Percentiles rank a stretch among this genome's conserved stretches.
Evolutionary conservation across 208 protist species (phyloP).

Genomic region (Phytomonas serpens): DNA sequence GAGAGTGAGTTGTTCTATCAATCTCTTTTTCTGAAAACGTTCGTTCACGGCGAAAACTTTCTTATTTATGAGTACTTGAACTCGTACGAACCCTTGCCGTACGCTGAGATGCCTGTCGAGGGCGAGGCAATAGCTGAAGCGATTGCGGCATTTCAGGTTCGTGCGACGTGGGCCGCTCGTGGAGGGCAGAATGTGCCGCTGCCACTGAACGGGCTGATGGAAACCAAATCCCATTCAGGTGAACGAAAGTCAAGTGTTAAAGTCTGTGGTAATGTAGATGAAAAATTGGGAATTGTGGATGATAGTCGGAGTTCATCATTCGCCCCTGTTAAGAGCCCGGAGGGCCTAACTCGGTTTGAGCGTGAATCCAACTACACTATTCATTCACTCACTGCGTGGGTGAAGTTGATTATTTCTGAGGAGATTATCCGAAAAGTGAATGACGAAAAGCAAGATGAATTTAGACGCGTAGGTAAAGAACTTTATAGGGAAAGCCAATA

Average conservation of each 20-base stretch:
- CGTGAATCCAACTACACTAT: slow-evolving; percentile 75
- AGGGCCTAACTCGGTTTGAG: slow-evolving; percentile 33
- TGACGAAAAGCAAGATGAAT: slow-evolving; percentile 38
- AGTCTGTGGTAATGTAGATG: not conserved
- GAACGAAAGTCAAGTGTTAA: not conserved
- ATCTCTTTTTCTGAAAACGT: slow-evolving; percentile 74
- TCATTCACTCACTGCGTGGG: slow-evolving; percentile 59
- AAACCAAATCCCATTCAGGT: not conserved
- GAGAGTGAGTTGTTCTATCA: slow-evolving; percentile 89
- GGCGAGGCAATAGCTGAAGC: slow-evolving; percentile 37
- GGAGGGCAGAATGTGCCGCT: slow-evolving; percentile 4
- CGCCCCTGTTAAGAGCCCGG: not conserved
- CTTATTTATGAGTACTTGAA: slow-evolving; percentile 77
- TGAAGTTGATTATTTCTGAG: slow-evolving; percentile 39
- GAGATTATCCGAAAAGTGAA: slow-evolving; percentile 50
- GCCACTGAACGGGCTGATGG: not conserved
- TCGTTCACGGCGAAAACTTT: slow-evolving; percentile 71
- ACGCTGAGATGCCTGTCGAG: slow-evolving; percentile 52
- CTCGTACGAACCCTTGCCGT: slow-evolving; percentile 51
- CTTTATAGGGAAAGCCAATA: slow-evolving; percentile 34
- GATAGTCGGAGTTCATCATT: not conserved
- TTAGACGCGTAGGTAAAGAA: slow-evolving; percentile 20
- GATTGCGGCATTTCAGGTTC: slow-evolving; percentile 68
- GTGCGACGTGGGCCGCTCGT: slow-evolving; percentile 51
- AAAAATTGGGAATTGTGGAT: not conserved